Evolutionary conservation across 1,284 basidiomycete genomes (phyloP).

Genomic region (Inonotus obliquus): DNA sequence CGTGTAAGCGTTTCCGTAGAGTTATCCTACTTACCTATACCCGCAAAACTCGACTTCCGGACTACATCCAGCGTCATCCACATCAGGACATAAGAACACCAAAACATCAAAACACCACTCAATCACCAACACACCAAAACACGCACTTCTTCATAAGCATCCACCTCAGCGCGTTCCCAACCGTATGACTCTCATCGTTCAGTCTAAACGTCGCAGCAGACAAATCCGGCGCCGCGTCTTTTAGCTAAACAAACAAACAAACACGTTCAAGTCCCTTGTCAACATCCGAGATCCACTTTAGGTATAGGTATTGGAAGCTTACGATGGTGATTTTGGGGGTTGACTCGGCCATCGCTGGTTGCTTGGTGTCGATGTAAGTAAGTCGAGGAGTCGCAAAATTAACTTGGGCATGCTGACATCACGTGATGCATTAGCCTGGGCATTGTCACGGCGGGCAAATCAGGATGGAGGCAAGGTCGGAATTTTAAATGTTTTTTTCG

Average conservation of each 20-base stretch:
- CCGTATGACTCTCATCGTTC: conserved; percentile 90
- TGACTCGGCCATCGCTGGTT: neutral
- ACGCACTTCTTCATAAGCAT: conserved; percentile 99
- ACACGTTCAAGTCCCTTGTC: too few relatives aligned
- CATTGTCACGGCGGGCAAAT: too few relatives aligned
- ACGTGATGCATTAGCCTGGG: too few relatives aligned
- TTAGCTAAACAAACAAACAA: conserved; percentile 41
- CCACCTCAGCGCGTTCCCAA: conserved; percentile 93
- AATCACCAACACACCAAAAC: neutral
- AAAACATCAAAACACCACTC: neutral
- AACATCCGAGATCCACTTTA: neutral
- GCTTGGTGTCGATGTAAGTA: neutral
- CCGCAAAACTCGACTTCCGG: conserved; percentile 99
- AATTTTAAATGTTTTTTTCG: too few relatives aligned
- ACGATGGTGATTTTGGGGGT: conserved; percentile 10
- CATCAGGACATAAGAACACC: too few relatives aligned
- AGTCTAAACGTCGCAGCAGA: conserved; percentile 92
- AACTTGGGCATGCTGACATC: too few relatives aligned
- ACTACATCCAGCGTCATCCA: conserved; percentile 48
- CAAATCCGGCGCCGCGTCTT: conserved; percentile 77
- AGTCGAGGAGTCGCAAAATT: neutral
- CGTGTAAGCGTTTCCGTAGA: neutral
- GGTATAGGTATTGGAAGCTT: neutral
- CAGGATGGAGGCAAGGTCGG: too few relatives aligned
- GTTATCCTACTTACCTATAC: conserved; percentile 64